These are phyloP conservation scores for Arachnopeziza araneosa DNA, from an alignment of 2,329 filamentous ascomycete genomes.

Conservation along the genomic window DNA sequence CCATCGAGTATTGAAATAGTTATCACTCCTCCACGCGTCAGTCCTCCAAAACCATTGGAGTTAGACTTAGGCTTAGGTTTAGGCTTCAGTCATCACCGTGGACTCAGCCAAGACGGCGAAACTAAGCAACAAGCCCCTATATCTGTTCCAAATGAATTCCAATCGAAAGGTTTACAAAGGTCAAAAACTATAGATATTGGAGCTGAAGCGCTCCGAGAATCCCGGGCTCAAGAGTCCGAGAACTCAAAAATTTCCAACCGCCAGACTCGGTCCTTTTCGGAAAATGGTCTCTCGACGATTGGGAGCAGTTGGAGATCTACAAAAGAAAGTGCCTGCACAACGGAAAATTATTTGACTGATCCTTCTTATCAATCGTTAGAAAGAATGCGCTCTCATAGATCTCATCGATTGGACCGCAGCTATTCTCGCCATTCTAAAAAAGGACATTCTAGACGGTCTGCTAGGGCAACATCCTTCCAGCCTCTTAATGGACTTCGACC, in stretches of 20 bases:
- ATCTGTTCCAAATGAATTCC: constrained; percentile 1
- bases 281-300: constrained; percentile 20
- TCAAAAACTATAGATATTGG: not conserved
- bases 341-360: constrained; percentile 3
- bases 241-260: not conserved
- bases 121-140: not conserved
- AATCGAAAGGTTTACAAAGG: not conserved
- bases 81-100: constrained; percentile 13
- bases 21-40: constrained; percentile 8
- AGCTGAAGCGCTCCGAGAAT: not conserved
- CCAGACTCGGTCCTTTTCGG: constrained; percentile 16
- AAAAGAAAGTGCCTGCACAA: constrained; percentile 12
- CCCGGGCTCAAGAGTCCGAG: not conserved
- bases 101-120: not conserved
- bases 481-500: constrained; percentile 6
- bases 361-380: not conserved
- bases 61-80: constrained; percentile 16
- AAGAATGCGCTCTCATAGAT: not conserved
- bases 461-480: constrained; percentile 4
- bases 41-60: constrained; percentile 16
- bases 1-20: constrained; percentile 14
- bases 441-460: constrained; percentile 21
- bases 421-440: constrained; percentile 29
- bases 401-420: constrained; percentile 12
- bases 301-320: constrained; percentile 25